phyloP scores from a whole-genome alignment of 1,284 basidiomycete species.

The Microbotryomycetes sp. region DNA sequence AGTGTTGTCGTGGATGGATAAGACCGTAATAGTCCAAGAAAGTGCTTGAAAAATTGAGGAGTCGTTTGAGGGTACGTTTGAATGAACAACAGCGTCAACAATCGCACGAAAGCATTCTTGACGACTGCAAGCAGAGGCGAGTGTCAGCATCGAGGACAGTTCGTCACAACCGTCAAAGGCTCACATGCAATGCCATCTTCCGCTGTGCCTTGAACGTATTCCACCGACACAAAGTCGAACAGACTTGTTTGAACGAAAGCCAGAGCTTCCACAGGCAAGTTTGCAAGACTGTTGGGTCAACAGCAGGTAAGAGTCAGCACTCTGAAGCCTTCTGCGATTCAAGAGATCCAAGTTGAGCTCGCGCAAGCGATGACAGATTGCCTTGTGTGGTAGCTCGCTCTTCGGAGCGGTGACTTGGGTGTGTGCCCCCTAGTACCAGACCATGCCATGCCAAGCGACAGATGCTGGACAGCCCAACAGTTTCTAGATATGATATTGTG shows the following conservation, averaged over 20 bases:
- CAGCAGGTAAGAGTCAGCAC: conserved; percentile 7
- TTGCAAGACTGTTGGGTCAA: conserved; percentile 54
- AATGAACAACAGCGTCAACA: conserved; percentile 89
- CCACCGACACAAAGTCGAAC: conserved; percentile 66
- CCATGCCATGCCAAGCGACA: no score
- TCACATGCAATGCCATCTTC: conserved; percentile 66
- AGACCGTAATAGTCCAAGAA: conserved; percentile 63
- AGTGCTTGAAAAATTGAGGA: conserved; percentile 70
- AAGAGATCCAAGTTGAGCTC: no score
- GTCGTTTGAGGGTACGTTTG: conserved; percentile 78
- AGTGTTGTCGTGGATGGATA: conserved; percentile 47
- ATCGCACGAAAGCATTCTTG: conserved; percentile 96
- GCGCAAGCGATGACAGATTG: no score
- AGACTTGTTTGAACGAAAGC: conserved; percentile 60
- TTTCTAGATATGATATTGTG: no score
- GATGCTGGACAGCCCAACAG: no score
- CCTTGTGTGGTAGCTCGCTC: no score
- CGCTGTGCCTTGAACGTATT: conserved; percentile 68
- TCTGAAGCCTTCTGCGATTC: no score
- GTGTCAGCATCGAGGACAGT: neutral
- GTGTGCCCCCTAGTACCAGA: no score
- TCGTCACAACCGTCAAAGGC: conserved; percentile 40
- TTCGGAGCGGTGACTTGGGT: no score
- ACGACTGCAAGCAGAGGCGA: conserved; percentile 53
- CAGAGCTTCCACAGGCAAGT: conserved; percentile 62